These are phyloP conservation scores for Penicillium sp. DNA, from an alignment of 2,329 filamentous ascomycete genomes.

Conservation along the genomic window DNA sequence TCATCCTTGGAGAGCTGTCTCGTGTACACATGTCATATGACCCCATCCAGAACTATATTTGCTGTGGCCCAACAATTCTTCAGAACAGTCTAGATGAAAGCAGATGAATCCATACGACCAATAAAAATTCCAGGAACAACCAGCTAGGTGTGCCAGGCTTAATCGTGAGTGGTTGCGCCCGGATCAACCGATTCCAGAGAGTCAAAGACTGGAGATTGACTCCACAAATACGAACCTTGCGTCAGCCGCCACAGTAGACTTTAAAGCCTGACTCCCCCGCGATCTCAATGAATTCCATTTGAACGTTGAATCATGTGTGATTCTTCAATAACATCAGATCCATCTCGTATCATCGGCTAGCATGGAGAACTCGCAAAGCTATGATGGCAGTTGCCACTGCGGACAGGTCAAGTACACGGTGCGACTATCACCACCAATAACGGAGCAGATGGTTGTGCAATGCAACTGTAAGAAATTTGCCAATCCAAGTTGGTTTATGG, in stretches of 20 bases:
- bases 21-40: neutral
- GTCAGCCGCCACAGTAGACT: neutral
- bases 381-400: conserved; percentile 25
- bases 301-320: too few relatives aligned
- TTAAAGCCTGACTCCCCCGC: neutral
- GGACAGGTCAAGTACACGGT: conserved; percentile 25
- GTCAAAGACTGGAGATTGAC: neutral
- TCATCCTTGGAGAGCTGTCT: neutral
- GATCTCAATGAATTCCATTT: neutral
- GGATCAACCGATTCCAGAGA: too few relatives aligned
- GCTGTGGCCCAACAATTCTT: neutral
- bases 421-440: conserved; percentile 16
- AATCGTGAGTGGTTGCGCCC: neutral
- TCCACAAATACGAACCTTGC: neutral
- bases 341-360: too few relatives aligned
- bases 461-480: conserved; percentile 22
- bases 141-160: neutral
- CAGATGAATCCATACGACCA: too few relatives aligned
- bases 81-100: too few relatives aligned
- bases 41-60: neutral
- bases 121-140: neutral
- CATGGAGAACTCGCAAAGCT: neutral
- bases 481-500: neutral
- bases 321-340: too few relatives aligned
- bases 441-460: conserved; percentile 16